A percentile compares a stretch with the other conserved stretches of the same genome.
These are phyloP conservation scores for Beverwykella pulmonaria DNA, from an alignment of 495 filamentous ascomycete species.

Conservation along the genomic window DNA sequence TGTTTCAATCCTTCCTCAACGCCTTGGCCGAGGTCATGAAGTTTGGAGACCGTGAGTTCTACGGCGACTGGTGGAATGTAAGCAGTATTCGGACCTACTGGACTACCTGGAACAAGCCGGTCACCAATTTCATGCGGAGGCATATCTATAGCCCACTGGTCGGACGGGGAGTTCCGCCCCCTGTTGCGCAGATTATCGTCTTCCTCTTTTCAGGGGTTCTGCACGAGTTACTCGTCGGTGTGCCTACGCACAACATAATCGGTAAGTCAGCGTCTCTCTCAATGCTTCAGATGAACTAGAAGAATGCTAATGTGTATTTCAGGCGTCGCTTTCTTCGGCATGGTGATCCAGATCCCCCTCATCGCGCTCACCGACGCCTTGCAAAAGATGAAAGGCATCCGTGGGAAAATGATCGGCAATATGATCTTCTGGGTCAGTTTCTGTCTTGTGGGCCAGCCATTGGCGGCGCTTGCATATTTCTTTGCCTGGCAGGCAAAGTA, in stretches of 20 bases:
- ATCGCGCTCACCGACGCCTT: constrained; percentile 77
- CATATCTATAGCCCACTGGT: constrained; percentile 88
- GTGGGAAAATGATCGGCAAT: constrained; percentile 80
- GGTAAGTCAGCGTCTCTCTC: constrained; percentile 49
- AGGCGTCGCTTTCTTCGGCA: constrained; percentile 85
- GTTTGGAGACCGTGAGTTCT: constrained; percentile 93
- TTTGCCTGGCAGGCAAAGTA: constrained; percentile 99
- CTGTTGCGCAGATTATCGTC: constrained; percentile 70
- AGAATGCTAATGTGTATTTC: constrained; percentile 44
- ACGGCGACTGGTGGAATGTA: constrained; percentile 97
- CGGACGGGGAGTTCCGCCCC: constrained; percentile 72
- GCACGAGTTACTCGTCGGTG: constrained; percentile 89
- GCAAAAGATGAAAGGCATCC: constrained; percentile 73
- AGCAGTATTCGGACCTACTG: constrained; percentile 84
- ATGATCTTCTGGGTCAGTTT: constrained; percentile 95
- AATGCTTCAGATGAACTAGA: background rate
- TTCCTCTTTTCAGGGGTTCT: constrained; percentile 85
- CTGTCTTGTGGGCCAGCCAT: constrained; percentile 88
- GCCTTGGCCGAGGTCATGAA: constrained; percentile 85
- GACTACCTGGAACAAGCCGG: constrained; percentile 96
- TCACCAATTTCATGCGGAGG: constrained; percentile 91
- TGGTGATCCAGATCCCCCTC: constrained; percentile 89
- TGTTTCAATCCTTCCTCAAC: constrained; percentile 90
- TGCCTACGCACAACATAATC: constrained; percentile 96
- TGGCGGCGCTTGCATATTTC: constrained; percentile 88